These are phyloP conservation scores for Guadua angustifolia DNA, from an alignment of 176 grass and related monocot species.

Conservation along the genomic window DNA sequence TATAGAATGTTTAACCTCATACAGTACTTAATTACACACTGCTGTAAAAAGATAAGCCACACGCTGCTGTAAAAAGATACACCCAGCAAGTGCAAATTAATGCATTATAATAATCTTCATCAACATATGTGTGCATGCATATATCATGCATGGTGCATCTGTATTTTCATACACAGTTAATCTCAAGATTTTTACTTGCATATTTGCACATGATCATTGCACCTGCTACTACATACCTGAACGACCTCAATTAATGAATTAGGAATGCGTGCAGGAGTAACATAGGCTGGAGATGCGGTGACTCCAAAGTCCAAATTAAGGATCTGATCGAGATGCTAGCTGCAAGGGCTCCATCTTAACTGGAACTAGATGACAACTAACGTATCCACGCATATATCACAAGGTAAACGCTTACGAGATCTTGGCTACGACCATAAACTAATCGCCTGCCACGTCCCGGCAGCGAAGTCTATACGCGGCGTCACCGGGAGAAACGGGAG, in stretches of 20 bases:
- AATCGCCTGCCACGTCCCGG: slow-evolving; percentile 17
- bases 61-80: slow-evolving; percentile 11
- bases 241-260: too few relatives aligned
- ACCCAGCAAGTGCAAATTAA: too few relatives aligned
- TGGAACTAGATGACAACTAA: neutral
- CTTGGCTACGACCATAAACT: neutral
- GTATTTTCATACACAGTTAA: too few relatives aligned
- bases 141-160: too few relatives aligned
- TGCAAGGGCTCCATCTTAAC: neutral
- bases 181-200: too few relatives aligned
- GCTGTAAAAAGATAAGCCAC: slow-evolving; percentile 12
- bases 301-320: neutral
- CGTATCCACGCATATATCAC: neutral
- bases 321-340: too few relatives aligned
- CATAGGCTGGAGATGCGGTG: too few relatives aligned
- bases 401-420: neutral
- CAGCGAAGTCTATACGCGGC: slow-evolving; percentile 14
- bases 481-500: slow-evolving; percentile 20
- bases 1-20: neutral
- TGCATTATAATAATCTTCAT: too few relatives aligned
- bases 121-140: too few relatives aligned
- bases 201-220: too few relatives aligned
- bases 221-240: too few relatives aligned
- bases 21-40: neutral
- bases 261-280: too few relatives aligned